Percentiles rank a stretch among this genome's conserved stretches.
Conservation (phyloP, 768 basidiomycete genomes). For the Boletus rubroflammeus region DNA sequence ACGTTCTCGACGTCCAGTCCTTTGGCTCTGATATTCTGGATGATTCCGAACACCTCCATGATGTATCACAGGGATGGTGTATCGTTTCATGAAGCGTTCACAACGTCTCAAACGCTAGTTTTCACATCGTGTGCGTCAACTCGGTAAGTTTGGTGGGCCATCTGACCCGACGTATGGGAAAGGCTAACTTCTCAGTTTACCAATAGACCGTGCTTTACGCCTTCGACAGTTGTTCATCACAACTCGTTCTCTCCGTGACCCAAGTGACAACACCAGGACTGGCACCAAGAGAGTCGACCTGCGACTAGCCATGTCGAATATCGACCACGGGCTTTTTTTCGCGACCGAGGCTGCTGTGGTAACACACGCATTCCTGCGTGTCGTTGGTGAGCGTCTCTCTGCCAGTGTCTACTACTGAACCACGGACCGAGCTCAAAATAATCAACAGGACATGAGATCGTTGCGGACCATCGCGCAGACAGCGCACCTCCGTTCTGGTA, state of each 20-base stretch:
- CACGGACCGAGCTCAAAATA: background rate
- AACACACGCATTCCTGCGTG: constrained; percentile 28
- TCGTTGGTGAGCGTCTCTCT: constrained; percentile 23
- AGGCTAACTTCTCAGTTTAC: background rate
- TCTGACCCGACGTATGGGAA: background rate
- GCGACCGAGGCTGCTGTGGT: constrained; percentile 6
- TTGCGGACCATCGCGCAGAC: constrained; percentile 79
- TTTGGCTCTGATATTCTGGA: background rate
- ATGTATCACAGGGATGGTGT: background rate
- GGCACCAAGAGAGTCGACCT: background rate
- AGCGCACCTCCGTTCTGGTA: constrained; percentile 70
- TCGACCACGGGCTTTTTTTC: constrained; percentile 9
- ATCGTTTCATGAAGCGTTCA: constrained; percentile 1
- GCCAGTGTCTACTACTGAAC: background rate
- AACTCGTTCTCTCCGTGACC: constrained; percentile 4
- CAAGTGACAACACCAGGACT: background rate
- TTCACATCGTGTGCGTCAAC: background rate
- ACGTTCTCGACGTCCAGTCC: background rate
- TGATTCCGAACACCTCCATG: background rate
- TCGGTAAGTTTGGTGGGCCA: background rate
- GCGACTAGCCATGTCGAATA: background rate
- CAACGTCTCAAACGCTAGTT: background rate
- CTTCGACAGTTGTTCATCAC: constrained; percentile 4
- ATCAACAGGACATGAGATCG: constrained; percentile 71
- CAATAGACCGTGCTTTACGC: constrained; percentile 2